Evolutionary conservation across 805 yeast species (phyloP).

Genomic region (Cyberlindnera saturnus): DNA sequence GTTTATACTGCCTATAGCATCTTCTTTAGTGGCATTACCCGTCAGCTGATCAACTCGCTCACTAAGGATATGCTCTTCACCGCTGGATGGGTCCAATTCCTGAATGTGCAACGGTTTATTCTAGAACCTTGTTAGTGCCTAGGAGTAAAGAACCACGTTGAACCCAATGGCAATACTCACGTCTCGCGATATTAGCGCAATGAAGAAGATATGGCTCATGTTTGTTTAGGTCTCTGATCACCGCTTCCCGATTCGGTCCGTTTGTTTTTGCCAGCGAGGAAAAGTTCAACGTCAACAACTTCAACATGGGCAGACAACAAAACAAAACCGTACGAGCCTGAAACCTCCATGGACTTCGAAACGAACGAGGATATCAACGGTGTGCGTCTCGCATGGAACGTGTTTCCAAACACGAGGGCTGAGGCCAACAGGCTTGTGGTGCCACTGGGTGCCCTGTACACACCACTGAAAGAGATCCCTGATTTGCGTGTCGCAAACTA

Average conservation of each 20-base stretch:
- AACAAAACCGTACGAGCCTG: neutral
- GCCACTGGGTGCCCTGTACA: constrained; percentile 90
- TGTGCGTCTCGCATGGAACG: constrained; percentile 72
- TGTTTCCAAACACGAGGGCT: constrained; percentile 80
- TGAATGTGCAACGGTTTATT: constrained; percentile 49
- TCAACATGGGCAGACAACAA: neutral
- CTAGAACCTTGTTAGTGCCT: neutral
- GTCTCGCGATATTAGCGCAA: constrained; percentile 48
- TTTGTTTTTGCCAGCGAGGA: constrained; percentile 2
- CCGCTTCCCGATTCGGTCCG: too few species aligned
- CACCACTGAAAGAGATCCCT: constrained; percentile 82
- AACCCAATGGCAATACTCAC: constrained; percentile 7
- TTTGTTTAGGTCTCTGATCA: neutral
- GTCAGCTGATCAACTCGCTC: constrained; percentile 9
- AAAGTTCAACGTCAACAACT: constrained; percentile 1
- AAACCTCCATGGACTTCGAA: constrained; percentile 41
- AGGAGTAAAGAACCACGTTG: neutral
- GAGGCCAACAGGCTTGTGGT: constrained; percentile 91
- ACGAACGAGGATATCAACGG: constrained; percentile 68
- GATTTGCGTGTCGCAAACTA: constrained; percentile 74
- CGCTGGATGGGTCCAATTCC: constrained; percentile 34
- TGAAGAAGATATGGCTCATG: constrained; percentile 28
- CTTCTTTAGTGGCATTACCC: neutral
- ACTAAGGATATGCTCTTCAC: constrained; percentile 9
- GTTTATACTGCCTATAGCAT: neutral